Conservation (phyloP, 2,329 filamentous ascomycete genomes). For the Venturia carpophila region DNA sequence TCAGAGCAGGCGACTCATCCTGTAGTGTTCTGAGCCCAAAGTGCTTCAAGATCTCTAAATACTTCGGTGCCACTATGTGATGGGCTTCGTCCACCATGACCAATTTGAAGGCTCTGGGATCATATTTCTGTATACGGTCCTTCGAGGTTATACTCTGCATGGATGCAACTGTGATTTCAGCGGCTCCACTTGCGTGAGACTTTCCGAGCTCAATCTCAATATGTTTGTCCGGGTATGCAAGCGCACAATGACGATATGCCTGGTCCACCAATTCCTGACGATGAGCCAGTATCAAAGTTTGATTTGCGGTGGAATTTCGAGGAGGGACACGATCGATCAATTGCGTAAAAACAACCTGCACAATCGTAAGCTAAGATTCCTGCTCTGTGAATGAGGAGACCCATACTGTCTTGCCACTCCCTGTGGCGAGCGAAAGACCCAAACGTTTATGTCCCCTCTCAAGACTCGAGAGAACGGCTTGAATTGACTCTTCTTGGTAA, state of each 20-base stretch:
- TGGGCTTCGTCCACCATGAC: conserved; percentile 94
- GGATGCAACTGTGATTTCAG: conserved; percentile 91
- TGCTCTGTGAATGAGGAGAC: neutral
- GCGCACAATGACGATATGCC: conserved; percentile 74
- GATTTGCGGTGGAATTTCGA: conserved; percentile 50
- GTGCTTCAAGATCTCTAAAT: conserved; percentile 67
- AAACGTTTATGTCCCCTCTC: conserved; percentile 66
- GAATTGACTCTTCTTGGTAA: conserved; percentile 89
- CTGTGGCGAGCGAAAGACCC: conserved; percentile 79
- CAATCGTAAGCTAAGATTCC: conserved; percentile 15
- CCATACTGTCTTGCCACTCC: conserved; percentile 76
- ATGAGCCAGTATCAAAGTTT: conserved; percentile 87
- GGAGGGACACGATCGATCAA: conserved; percentile 70
- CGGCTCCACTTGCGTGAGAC: conserved; percentile 64
- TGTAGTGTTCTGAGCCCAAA: conserved; percentile 55
- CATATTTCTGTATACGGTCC: conserved; percentile 72
- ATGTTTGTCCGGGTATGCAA: conserved; percentile 68
- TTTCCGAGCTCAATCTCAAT: conserved; percentile 91
- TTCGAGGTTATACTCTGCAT: conserved; percentile 75
- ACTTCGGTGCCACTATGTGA: conserved; percentile 81
- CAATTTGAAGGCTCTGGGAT: conserved; percentile 74
- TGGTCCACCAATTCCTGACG: conserved; percentile 91
- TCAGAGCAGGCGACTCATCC: conserved; percentile 53
- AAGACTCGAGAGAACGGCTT: conserved; percentile 65
- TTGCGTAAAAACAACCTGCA: conserved; percentile 87